These are phyloP conservation scores for Parietaria judaica DNA, from an alignment of 306 rosid genomes.

Conservation along the genomic window DNA sequence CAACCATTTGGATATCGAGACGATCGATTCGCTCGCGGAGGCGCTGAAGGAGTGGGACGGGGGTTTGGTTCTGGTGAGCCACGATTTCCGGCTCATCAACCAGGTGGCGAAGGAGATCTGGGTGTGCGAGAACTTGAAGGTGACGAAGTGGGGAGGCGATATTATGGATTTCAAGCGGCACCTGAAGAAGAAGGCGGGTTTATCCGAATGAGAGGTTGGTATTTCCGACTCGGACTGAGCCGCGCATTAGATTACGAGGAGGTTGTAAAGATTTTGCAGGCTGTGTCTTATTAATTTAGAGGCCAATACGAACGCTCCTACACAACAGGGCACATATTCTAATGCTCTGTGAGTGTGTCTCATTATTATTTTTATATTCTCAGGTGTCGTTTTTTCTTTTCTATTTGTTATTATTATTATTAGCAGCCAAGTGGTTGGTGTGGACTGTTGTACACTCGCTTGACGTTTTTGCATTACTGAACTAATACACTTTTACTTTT, in stretches of 20 bases:
- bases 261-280: constrained; percentile 6
- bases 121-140: constrained; percentile 86
- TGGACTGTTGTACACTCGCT: background rate
- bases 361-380: background rate
- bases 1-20: constrained; percentile 93
- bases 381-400: no score
- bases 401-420: constrained; percentile 18
- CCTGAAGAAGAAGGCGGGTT: constrained; percentile 67
- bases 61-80: constrained; percentile 94
- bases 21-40: constrained; percentile 88
- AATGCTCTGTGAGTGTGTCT: background rate
- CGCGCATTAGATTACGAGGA: background rate
- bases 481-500: constrained; percentile 21
- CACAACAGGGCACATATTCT: constrained; percentile 14
- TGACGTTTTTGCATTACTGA: constrained; percentile 18
- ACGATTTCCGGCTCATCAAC: constrained; percentile 96
- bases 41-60: constrained; percentile 99
- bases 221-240: background rate
- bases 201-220: constrained; percentile 34
- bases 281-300: constrained; percentile 11
- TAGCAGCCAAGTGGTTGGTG: constrained; percentile 26
- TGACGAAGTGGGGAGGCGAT: constrained; percentile 87
- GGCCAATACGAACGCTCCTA: background rate
- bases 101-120: constrained; percentile 95
- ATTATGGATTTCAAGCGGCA: constrained; percentile 91